Evolutionary conservation across 2,329 filamentous ascomycete genomes (phyloP), one percentile per base, ranked within the genome.

Genomic region (Fusarium drepaniforme): DNA sequence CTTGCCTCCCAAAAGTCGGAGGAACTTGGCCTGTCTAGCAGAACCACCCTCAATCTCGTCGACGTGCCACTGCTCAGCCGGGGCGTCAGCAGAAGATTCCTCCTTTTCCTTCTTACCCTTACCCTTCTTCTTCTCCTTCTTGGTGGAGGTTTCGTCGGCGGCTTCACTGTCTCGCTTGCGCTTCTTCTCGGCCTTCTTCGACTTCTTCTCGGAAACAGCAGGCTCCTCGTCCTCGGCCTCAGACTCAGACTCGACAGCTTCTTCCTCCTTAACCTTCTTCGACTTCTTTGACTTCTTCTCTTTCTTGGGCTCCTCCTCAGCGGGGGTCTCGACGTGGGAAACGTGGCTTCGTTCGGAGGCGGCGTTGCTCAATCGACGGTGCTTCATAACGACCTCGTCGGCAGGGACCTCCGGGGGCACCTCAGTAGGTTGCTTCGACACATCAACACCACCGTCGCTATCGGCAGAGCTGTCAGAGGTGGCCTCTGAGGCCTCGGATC

Each of bases 1-100:
- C 71, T 86, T 88, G 3, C 83, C 87, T 23, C 89, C 89, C 5
- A 91, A 83, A 1, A 91, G 86, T 37, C 88, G 84, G 76, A 91
- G 80, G 71, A 90, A 91, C 81, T 91, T 91, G 70, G 83, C 82
- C 75, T 90, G 88, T 15, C 90, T 85, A 59, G 83, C 83, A 21
- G 82, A 75, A 25, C 86, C 88, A 37, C 90, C 90, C 44, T 85
- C 86, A 38, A 91, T 83, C 38, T 83, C 85, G 21, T 83, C 79
- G 30, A 90, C 87, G 70, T 90, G 88, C 89, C 89, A 90, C 72
- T 86, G 82, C 78, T 87, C 87, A 4, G 79, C 80, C 65, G 76
- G 70, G 37, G 72, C 68, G 15, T 51, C 51, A 13, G 33, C 28
- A 13, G 75, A 65, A 12, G 75, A 65, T 6, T 63, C 40, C 12